Percentiles rank a stretch among this genome's conserved stretches.
These are phyloP conservation scores for Monosporascus sp. DNA, from an alignment of 2,329 filamentous ascomycete species.

Conservation along the genomic window DNA sequence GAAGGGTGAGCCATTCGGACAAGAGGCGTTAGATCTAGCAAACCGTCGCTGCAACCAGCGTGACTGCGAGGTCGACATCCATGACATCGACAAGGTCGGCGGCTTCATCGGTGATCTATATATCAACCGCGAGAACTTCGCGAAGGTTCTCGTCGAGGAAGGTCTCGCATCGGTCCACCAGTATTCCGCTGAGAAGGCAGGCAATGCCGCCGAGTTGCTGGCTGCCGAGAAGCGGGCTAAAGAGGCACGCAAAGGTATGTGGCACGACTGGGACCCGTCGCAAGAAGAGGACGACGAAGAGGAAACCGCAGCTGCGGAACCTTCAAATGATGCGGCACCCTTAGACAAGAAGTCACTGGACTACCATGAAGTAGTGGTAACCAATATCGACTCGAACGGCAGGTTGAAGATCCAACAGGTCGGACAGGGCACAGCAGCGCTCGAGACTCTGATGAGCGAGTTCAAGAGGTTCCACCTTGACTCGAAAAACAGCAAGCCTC, in stretches of 20 bases:
- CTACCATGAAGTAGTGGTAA: constrained; percentile 91
- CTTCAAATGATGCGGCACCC: constrained; percentile 45
- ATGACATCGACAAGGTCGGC: constrained; percentile 92
- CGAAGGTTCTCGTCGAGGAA: constrained; percentile 88
- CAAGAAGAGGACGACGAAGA: constrained; percentile 65
- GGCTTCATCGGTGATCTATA: constrained; percentile 95
- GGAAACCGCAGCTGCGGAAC: constrained; percentile 44
- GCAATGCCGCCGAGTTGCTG: constrained; percentile 80
- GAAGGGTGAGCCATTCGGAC: constrained; percentile 85
- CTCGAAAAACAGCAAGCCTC: constrained; percentile 68
- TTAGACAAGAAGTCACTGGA: constrained; percentile 66
- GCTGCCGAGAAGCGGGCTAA: constrained; percentile 86
- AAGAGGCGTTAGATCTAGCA: constrained; percentile 89
- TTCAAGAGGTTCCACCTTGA: constrained; percentile 90
- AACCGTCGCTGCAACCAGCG: constrained; percentile 85
- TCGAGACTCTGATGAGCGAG: constrained; percentile 82
- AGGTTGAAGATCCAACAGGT: constrained; percentile 89
- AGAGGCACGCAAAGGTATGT: constrained; percentile 79
- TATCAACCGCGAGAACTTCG: constrained; percentile 92
- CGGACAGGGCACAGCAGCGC: constrained; percentile 74
- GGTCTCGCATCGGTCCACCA: constrained; percentile 87
- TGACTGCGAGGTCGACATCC: constrained; percentile 91
- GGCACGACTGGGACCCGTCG: constrained; percentile 91
- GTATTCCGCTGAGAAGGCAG: constrained; percentile 93
- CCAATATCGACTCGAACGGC: constrained; percentile 77